Evolutionary conservation across 495 filamentous ascomycete genomes (phyloP), one percentile per base, ranked within the genome.

Genomic region (Aspergillus affinis): DNA sequence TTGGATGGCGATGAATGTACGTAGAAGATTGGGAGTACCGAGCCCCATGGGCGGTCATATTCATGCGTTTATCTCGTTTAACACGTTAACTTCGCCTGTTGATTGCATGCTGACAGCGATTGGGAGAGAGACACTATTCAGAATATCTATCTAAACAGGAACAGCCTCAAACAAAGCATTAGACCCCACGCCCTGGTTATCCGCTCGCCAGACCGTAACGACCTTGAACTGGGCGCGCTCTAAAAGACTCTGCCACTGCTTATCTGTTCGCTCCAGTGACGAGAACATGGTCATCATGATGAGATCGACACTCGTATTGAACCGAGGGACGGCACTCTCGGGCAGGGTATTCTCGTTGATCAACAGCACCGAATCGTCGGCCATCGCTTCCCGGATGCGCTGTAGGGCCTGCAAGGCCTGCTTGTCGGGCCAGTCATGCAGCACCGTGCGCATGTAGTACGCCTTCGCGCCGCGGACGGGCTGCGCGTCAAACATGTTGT

Each of bases 401-500:
- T 60, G 61, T 10, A 85, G 64, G 30, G 79, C 73, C 45, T 64
- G 64, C 0, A 73, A 53, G 15, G 67, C 73, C 30, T 80, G 69
- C 21, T 68, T 64, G 36, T 83, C 80, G 5, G 75, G 68, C 65
- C 71, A 76, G 61, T 84, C 80, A 61, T 84, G 81, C 20, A 84
- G 60, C 19, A 83, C 72, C 12, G 71, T 65, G 12, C 61, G 51
- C 49, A 75, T 57, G 48, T 68, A 72, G 55, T 72, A 75, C 3
- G 66, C 64, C 29, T 60, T 61, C 6, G 67, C 67, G 57, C 73
- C 76, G 48, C 67, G 65, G 47, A 80, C 63, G 1, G 79, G 79
- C 61, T 84, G 81, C 8, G 71, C 61, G 3, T 69, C 73, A 56
- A 83, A 81, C 58, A 84, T 77, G 57, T 81, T 71, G 60, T 85